Conservation (phyloP, 2,329 filamentous ascomycete species). For the Trichoderma asperellum region DNA sequence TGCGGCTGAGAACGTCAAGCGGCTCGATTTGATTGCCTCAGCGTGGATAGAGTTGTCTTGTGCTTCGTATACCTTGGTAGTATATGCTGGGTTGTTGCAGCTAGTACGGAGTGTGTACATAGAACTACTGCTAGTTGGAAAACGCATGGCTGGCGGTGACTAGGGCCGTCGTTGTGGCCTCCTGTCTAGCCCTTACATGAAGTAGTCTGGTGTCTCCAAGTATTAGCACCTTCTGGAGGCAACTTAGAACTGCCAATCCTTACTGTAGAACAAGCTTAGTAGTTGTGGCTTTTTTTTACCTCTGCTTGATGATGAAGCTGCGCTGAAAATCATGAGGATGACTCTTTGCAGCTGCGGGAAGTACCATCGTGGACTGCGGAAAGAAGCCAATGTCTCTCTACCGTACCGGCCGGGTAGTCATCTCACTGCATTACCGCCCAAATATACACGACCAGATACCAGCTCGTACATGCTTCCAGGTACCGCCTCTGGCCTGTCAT, state of each 20-base stretch:
- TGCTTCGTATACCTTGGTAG: no score
- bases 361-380: background rate
- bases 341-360: slow-evolving; percentile 6
- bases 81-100: background rate
- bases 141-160: slow-evolving; percentile 4
- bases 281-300: background rate
- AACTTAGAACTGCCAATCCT: background rate
- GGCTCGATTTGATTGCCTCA: background rate
- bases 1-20: background rate
- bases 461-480: background rate
- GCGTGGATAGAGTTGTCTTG: background rate
- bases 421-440: background rate
- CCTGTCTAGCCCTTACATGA: slow-evolving; percentile 3
- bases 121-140: background rate
- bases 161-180: slow-evolving; percentile 1
- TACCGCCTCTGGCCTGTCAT: background rate
- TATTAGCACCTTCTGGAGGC: background rate
- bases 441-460: background rate
- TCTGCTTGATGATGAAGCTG: background rate
- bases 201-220: background rate
- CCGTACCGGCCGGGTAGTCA: background rate
- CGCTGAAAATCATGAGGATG: background rate
- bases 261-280: no score
- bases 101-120: background rate
- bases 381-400: background rate